These are phyloP conservation scores for Iris macrosiphon DNA, from an alignment of 106 monocot genomes.

Conservation along the genomic window DNA sequence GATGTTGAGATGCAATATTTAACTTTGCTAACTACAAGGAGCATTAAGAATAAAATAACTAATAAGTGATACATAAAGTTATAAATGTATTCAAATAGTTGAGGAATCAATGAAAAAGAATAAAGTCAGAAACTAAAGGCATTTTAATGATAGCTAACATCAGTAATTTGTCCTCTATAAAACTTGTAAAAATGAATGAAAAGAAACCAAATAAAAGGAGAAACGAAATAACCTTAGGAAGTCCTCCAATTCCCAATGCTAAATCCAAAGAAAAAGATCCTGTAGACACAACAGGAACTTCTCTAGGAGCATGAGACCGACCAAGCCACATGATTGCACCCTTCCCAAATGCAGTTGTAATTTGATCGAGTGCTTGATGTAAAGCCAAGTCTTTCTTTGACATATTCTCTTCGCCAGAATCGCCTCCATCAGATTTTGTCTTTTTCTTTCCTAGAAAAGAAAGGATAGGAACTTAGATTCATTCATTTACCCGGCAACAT, in stretches of 20 bases:
- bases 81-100: no score
- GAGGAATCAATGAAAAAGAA: no score
- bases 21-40: no score
- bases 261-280: slow-evolving; percentile 79
- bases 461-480: background rate
- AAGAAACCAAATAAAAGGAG: no score
- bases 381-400: slow-evolving; percentile 82
- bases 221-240: slow-evolving; percentile 73
- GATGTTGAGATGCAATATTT: no score
- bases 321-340: slow-evolving; percentile 98
- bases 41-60: no score
- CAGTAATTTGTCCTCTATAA: no score
- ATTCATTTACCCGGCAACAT: no score
- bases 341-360: slow-evolving; percentile 79
- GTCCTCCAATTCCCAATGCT: slow-evolving; percentile 86
- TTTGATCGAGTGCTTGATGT: slow-evolving; percentile 82
- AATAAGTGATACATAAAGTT: no score
- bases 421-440: slow-evolving; percentile 49
- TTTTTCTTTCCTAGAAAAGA: slow-evolving; percentile 37
- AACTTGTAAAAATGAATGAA: no score
- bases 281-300: slow-evolving; percentile 80
- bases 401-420: slow-evolving; percentile 58
- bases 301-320: slow-evolving; percentile 42
- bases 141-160: no score
- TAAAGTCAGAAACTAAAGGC: no score